Evolutionary conservation across 1,284 basidiomycete species (phyloP).

Genomic region (Golubevia pallescens): DNA sequence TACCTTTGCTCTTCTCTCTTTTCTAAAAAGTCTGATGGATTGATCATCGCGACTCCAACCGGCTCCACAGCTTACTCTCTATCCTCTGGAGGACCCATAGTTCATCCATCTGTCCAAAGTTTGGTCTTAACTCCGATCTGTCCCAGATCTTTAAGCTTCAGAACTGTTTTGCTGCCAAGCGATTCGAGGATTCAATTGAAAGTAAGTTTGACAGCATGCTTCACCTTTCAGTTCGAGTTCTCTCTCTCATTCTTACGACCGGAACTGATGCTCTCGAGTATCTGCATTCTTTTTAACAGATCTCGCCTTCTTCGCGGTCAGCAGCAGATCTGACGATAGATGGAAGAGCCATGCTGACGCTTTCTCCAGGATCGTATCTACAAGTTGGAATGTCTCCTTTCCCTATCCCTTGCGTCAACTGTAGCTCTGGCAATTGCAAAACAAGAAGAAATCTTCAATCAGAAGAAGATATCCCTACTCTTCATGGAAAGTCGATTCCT

Average conservation of each 20-base stretch:
- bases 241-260: too few relatives aligned
- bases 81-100: constrained; percentile 93
- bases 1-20: too few relatives aligned
- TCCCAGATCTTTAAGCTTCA: constrained; percentile 88
- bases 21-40: constrained; percentile 78
- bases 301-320: constrained; percentile 81
- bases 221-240: too few relatives aligned
- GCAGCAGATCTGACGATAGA: constrained; percentile 91
- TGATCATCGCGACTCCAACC: constrained; percentile 93
- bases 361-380: constrained; percentile 83
- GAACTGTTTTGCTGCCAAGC: constrained; percentile 84
- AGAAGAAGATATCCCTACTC: too few relatives aligned
- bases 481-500: too few relatives aligned
- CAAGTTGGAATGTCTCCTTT: constrained; percentile 82
- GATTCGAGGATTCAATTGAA: constrained; percentile 81
- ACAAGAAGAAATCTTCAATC: too few relatives aligned
- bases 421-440: neutral
- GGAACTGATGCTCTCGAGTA: too few relatives aligned
- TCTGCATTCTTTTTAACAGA: constrained; percentile 68
- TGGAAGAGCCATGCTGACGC: constrained; percentile 79
- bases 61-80: constrained; percentile 96
- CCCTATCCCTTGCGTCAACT: constrained; percentile 79
- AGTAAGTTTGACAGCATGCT: too few relatives aligned
- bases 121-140: constrained; percentile 93
- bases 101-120: constrained; percentile 88